phyloP scores from a whole-genome alignment of 257 asterid species.

The Agastache rugosa region DNA sequence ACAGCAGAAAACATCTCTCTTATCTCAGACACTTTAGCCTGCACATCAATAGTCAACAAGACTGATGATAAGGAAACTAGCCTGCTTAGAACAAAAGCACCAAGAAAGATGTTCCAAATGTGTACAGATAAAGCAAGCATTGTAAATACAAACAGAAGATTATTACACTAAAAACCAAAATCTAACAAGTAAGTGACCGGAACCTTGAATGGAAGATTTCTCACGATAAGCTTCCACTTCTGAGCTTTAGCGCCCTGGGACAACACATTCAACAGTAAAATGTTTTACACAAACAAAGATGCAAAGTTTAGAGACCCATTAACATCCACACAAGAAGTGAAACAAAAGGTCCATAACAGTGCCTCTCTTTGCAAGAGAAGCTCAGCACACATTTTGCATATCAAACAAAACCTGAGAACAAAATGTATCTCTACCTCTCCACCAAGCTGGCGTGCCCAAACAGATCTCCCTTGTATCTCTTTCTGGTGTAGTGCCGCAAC shows the following conservation, averaged over 20 bases:
- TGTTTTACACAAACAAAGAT: no score
- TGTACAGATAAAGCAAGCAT: slow-evolving; percentile 15
- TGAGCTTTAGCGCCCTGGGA: slow-evolving; percentile 90
- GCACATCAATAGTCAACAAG: slow-evolving; percentile 41
- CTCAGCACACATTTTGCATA: not conserved
- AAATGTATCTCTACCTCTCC: slow-evolving; percentile 75
- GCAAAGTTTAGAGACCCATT: no score
- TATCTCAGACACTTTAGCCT: slow-evolving; percentile 79
- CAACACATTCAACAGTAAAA: slow-evolving; percentile 36
- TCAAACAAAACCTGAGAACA: slow-evolving; percentile 21
- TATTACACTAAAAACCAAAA: slow-evolving; percentile 21
- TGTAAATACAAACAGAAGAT: slow-evolving; percentile 9
- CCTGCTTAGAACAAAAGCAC: slow-evolving; percentile 4
- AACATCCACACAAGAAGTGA: slow-evolving; percentile 15
- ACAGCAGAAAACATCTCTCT: slow-evolving; percentile 71
- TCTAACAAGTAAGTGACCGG: slow-evolving; percentile 25
- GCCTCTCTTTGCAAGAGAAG: slow-evolving; percentile 1
- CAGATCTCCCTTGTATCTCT: slow-evolving; percentile 67
- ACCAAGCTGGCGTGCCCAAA: slow-evolving; percentile 99
- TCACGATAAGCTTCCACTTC: slow-evolving; percentile 91
- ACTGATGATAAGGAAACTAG: slow-evolving; percentile 27
- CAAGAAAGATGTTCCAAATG: not conserved
- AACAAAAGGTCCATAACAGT: not conserved
- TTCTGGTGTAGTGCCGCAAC: slow-evolving; percentile 87
- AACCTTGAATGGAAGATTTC: slow-evolving; percentile 98